Evolutionary conservation across 73 alveolate genomes (phyloP).

Genomic region (Tetrahymena thermophila): DNA sequence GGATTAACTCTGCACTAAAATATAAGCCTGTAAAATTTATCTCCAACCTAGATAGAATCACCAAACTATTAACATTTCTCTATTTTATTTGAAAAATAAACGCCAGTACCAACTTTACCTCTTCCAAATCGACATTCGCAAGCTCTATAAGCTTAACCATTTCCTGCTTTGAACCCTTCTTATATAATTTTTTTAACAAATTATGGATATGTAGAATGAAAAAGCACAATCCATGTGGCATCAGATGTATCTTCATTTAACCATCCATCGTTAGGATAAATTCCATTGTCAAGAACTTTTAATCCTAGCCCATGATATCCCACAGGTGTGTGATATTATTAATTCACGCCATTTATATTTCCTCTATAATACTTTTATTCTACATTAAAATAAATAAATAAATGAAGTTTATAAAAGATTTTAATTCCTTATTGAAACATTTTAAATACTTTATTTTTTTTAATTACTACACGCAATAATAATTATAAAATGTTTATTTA

Average conservation of each 20-base stretch:
- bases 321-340: background rate
- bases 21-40: background rate
- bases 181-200: background rate
- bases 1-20: background rate
- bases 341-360: background rate
- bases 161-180: background rate
- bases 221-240: background rate
- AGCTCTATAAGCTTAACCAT: background rate
- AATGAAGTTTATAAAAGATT: too few relatives aligned
- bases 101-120: background rate
- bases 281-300: background rate
- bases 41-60: background rate
- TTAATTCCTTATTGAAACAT: too few relatives aligned
- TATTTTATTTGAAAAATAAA: background rate
- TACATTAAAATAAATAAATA: too few relatives aligned
- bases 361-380: background rate
- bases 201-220: background rate
- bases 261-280: background rate
- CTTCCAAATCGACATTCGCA: background rate
- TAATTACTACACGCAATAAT: too few relatives aligned
- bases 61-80: background rate
- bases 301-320: background rate
- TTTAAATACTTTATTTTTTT: too few relatives aligned
- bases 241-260: background rate
- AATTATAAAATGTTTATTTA: too few relatives aligned